Conservation (phyloP, 2,329 filamentous ascomycete species). For the Pseudohalonectria lignicola region DNA sequence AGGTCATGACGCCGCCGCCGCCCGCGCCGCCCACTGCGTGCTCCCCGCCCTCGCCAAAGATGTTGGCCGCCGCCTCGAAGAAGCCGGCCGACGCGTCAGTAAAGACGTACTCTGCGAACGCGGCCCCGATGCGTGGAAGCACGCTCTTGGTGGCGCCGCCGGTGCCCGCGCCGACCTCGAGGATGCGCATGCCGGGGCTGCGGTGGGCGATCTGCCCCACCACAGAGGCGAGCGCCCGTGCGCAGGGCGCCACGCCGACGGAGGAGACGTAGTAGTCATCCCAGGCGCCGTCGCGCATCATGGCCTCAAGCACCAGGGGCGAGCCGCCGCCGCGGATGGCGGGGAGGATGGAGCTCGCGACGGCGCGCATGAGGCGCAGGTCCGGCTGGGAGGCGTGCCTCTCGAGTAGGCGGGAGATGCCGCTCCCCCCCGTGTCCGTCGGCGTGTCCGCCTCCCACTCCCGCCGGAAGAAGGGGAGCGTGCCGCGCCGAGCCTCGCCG, state of each 20-base stretch:
- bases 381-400: too few relatives aligned
- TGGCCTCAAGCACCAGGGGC: slow-evolving; percentile 16
- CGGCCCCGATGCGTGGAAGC: neutral
- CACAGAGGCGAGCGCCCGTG: neutral
- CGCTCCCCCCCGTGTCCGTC: slow-evolving; percentile 1
- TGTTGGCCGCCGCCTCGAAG: slow-evolving; percentile 18
- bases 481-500: neutral
- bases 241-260: slow-evolving; percentile 6
- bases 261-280: slow-evolving; percentile 18
- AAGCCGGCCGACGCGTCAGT: slow-evolving; percentile 28
- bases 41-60: neutral
- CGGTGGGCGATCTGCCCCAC: slow-evolving; percentile 3
- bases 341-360: slow-evolving; percentile 5
- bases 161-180: slow-evolving; percentile 26
- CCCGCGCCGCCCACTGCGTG: too few relatives aligned
- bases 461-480: neutral
- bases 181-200: slow-evolving; percentile 6
- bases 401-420: too few relatives aligned
- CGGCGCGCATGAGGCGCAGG: slow-evolving; percentile 6
- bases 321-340: slow-evolving; percentile 6
- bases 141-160: slow-evolving; percentile 13
- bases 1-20: neutral
- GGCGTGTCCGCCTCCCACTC: neutral
- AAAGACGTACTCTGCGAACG: slow-evolving; percentile 21
- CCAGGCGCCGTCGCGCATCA: slow-evolving; percentile 21